These are phyloP conservation scores for Primulina eburnea DNA, from an alignment of 257 asterid genomes.

Conservation along the genomic window DNA sequence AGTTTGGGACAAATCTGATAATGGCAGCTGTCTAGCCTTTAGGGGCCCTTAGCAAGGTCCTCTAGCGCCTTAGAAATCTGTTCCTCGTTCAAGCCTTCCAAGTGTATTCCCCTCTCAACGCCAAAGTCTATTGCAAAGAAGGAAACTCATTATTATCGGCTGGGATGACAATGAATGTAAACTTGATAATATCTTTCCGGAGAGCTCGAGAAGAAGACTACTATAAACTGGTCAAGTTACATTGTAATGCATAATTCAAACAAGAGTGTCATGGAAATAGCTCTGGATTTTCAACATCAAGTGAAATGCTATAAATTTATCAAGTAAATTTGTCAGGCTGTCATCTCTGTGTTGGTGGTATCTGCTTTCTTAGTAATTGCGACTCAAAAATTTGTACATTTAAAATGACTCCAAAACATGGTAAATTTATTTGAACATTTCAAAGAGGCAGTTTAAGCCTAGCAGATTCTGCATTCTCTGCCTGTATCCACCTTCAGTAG, in stretches of 20 bases:
- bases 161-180: slow-evolving; percentile 8
- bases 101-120: slow-evolving; percentile 67
- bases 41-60: slow-evolving; percentile 62
- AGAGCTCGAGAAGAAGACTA: neutral
- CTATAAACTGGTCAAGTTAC: neutral
- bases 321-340: too few relatives aligned
- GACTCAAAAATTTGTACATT: too few relatives aligned
- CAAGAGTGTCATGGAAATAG: too few relatives aligned
- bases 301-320: too few relatives aligned
- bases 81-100: slow-evolving; percentile 71
- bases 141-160: slow-evolving; percentile 8
- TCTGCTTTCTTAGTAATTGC: too few relatives aligned
- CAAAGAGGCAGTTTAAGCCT: too few relatives aligned
- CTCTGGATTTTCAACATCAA: too few relatives aligned
- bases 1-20: slow-evolving; percentile 15
- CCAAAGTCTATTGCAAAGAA: slow-evolving; percentile 54
- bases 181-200: neutral
- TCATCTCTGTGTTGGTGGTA: too few relatives aligned
- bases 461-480: too few relatives aligned
- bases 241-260: neutral
- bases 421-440: too few relatives aligned
- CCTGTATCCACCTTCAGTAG: too few relatives aligned
- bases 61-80: slow-evolving; percentile 78
- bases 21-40: slow-evolving; percentile 26
- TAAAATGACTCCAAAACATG: too few relatives aligned